Conservation (phyloP, 177 flowering plant species). For the Tripterygium wilfordii region DNA sequence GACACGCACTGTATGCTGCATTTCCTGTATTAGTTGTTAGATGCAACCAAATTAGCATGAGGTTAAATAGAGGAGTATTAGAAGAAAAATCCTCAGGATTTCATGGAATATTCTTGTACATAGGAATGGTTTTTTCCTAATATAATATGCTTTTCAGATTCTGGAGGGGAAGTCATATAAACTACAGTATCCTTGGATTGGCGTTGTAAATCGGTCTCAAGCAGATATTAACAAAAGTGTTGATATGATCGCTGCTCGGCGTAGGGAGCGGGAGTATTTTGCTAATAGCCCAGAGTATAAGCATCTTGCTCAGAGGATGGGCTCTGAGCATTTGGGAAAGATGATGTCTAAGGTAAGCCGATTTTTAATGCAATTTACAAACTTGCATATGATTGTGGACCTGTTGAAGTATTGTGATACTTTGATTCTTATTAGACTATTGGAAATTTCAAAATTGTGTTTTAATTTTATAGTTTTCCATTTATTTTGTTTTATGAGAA, state of each 20-base stretch:
- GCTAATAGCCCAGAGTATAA: constrained; percentile 58
- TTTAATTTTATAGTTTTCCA: too few species aligned
- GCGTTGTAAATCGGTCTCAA: constrained; percentile 73
- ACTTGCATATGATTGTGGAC: too few species aligned
- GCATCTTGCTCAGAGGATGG: constrained; percentile 80
- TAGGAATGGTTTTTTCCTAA: constrained; percentile 1
- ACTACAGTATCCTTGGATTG: constrained; percentile 67
- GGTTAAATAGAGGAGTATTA: too few species aligned
- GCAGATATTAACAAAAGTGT: constrained; percentile 66
- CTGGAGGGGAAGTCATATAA: constrained; percentile 55
- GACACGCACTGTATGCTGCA: too few species aligned
- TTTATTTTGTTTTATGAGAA: too few species aligned
- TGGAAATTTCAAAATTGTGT: too few species aligned
- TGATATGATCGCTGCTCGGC: constrained; percentile 74
- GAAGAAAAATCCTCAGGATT: background rate
- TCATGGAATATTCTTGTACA: background rate
- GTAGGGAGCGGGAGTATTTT: constrained; percentile 58
- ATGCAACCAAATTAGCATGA: too few species aligned
- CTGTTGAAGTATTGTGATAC: too few species aligned
- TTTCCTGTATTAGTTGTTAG: too few species aligned
- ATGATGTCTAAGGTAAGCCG: constrained; percentile 69
- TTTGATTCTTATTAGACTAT: too few species aligned
- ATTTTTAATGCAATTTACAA: background rate
- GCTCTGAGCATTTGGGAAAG: constrained; percentile 84
- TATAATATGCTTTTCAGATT: constrained; percentile 28